Conservation (phyloP, 1,284 basidiomycete species). For the Prillingera fragicola region DNA sequence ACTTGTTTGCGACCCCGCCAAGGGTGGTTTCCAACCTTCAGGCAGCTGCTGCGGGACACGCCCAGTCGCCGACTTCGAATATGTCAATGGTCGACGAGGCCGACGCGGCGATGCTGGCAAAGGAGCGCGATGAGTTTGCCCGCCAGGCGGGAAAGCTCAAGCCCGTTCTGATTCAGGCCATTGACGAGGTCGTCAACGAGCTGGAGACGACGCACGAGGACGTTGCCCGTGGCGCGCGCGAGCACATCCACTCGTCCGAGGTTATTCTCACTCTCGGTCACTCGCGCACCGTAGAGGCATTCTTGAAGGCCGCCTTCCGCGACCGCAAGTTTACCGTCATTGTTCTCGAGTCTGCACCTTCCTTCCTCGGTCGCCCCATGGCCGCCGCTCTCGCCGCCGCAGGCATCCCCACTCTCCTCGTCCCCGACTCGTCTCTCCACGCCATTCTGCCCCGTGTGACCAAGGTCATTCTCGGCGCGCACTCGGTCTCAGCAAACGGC, state of each 20-base stretch:
- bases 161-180: slow-evolving; percentile 70
- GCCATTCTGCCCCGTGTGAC: slow-evolving; percentile 95
- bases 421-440: slow-evolving; percentile 91
- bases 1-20: slow-evolving; percentile 31
- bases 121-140: slow-evolving; percentile 40
- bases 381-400: slow-evolving; percentile 69
- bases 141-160: slow-evolving; percentile 46
- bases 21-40: too few species aligned
- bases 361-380: slow-evolving; percentile 79
- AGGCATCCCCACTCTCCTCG: slow-evolving; percentile 86
- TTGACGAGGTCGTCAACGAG: slow-evolving; percentile 90
- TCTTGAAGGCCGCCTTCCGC: slow-evolving; percentile 83
- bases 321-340: slow-evolving; percentile 93
- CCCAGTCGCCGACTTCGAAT: not conserved
- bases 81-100: slow-evolving; percentile 3
- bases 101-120: slow-evolving; percentile 6
- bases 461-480: slow-evolving; percentile 90
- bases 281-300: slow-evolving; percentile 88
- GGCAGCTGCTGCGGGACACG: not conserved
- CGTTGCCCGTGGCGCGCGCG: slow-evolving; percentile 86
- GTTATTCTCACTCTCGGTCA: slow-evolving; percentile 94
- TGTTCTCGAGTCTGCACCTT: slow-evolving; percentile 89
- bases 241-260: slow-evolving; percentile 96
- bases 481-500: slow-evolving; percentile 90
- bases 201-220: slow-evolving; percentile 93